Conservation (phyloP, 140 eudicot genomes). For the Flaveria floridana region DNA sequence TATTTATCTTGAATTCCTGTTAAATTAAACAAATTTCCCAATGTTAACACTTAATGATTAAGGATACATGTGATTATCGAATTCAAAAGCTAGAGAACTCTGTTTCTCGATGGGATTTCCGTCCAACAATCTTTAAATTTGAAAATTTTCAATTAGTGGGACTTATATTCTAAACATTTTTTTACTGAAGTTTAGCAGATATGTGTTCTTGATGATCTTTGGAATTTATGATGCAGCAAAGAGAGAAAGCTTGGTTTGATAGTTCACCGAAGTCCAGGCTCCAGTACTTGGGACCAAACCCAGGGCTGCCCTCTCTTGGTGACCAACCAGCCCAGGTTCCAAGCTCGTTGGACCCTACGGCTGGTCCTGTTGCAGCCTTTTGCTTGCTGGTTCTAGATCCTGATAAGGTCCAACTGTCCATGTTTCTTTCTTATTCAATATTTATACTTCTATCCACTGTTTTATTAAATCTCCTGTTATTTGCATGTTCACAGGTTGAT, state of each 20-base stretch:
- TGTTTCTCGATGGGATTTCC: background rate
- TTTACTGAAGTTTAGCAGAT: background rate
- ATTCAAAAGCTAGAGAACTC: background rate
- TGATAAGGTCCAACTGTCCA: conserved; percentile 52
- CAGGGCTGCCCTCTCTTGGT: conserved; percentile 64
- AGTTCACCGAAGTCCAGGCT: conserved; percentile 77
- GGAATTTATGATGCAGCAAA: conserved; percentile 54
- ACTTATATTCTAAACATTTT: too few relatives aligned
- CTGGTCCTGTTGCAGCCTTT: conserved; percentile 73
- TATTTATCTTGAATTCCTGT: background rate
- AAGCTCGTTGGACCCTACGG: conserved; percentile 61
- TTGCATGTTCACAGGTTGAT: conserved; percentile 58
- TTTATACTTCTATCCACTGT: conserved; percentile 14
- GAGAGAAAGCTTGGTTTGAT: conserved; percentile 95
- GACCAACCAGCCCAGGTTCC: conserved; percentile 47
- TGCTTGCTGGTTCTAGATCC: conserved; percentile 85
- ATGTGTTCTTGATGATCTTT: background rate
- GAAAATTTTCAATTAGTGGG: background rate
- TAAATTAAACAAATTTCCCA: background rate
- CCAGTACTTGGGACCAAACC: conserved; percentile 77
- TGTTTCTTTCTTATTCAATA: background rate
- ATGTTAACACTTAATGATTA: background rate
- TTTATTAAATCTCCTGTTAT: background rate
- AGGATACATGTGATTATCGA: background rate
- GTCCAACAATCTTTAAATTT: background rate